Base-by-base conservation (phyloP, 2,329 filamentous ascomycete species). In the Catunica adiposa region DNA sequence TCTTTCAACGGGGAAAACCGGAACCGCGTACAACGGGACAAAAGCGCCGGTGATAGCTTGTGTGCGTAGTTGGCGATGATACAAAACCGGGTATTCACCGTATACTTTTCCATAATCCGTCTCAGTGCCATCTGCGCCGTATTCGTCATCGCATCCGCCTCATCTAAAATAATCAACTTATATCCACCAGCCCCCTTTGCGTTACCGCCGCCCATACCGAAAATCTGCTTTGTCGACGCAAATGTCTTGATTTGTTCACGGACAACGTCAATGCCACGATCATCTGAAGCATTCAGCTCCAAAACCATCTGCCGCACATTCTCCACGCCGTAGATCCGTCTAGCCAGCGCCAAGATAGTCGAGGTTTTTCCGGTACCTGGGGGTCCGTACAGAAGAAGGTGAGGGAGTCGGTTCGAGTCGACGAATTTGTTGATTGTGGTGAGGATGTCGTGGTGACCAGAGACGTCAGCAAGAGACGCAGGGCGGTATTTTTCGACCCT, bases 241-340 rank as follows among this genome's bases (percentile, higher is more conserved):
- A 98, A 98, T 0, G 92, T 98, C 76, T 97, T 98, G 78, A 98
- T 98, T 70, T 98, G 92, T 71, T 98, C 92, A 61, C 89, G 80
- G 56, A 98, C 92, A 1, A 98, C 92, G 62, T 98, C 92, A 67
- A 98, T 98, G 65, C 92, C 92, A 69, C 92, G 79, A 68, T 98
- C 92, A 66, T 98, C 92, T 51, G 89, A 95, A 42, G 92, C 92
- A 67, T 98, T 98, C 61, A 98, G 79, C 70, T 98, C 92, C 34
- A 98, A 79, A 17, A 98, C 92, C 89, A 98, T 97, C 69, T 98
- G 92, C 17, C 90, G 83, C 82, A 96, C 84, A 68, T 97, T 96
- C 61, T 86, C 84, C 58, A 75, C 71, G 54, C 92, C 92, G 66
- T 98, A 98, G 69, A 98, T 97, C 59, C 86, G 82, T 54, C 92